phyloP scores from a whole-genome alignment of 2,329 filamentous ascomycete species.

The Xylaria sp. region DNA sequence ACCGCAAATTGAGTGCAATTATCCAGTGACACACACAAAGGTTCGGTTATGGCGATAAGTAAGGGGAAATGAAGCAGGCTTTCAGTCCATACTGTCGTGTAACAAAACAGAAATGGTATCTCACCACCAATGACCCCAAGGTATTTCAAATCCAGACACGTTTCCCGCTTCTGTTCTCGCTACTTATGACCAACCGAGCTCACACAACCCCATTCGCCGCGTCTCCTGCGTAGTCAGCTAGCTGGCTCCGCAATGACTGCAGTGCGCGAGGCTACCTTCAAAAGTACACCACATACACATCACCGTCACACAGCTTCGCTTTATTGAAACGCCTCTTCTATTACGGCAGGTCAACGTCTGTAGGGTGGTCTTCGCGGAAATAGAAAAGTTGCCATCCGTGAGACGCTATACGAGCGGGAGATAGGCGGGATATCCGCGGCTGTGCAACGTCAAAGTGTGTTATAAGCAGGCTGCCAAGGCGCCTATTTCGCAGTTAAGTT shows the following conservation, averaged over 20 bases:
- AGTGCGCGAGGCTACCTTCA: background rate
- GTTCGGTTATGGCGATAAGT: background rate
- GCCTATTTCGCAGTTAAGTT: background rate
- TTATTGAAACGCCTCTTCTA: background rate
- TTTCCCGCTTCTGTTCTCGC: background rate
- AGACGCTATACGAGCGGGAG: background rate
- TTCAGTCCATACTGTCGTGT: background rate
- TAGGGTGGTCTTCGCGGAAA: background rate
- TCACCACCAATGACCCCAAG: background rate
- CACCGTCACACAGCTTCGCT: background rate
- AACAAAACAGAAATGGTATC: background rate
- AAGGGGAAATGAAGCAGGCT: background rate
- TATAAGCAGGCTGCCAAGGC: background rate
- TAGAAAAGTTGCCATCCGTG: background rate
- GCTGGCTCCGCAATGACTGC: background rate
- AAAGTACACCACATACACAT: no score
- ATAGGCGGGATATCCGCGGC: constrained; percentile 1
- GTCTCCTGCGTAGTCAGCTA: background rate
- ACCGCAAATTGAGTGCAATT: background rate
- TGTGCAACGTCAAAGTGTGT: background rate
- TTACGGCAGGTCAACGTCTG: background rate
- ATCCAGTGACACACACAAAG: background rate
- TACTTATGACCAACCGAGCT: background rate
- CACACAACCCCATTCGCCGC: no score
- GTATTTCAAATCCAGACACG: background rate